Conservation (phyloP, 371 early-diverging fungal species). For the Syncephalastrum sp. region DNA sequence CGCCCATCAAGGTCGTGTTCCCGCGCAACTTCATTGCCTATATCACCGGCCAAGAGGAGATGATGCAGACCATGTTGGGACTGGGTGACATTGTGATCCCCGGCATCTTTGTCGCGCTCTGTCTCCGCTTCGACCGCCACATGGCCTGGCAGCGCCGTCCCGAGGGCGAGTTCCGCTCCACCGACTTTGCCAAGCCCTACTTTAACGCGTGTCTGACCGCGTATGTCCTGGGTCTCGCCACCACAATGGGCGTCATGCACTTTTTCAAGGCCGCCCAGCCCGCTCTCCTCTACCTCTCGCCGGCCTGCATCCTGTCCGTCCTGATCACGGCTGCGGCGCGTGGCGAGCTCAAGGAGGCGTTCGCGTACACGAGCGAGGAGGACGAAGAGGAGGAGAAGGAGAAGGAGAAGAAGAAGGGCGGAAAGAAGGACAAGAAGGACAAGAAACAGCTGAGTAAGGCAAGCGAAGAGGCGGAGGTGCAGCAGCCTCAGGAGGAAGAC, state of each 20-base stretch:
- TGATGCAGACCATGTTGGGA: conserved; percentile 91
- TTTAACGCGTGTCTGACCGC: conserved; percentile 80
- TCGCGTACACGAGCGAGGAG: conserved; percentile 74
- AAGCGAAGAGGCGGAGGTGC: background rate
- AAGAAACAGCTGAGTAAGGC: conserved; percentile 5
- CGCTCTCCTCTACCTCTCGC: conserved; percentile 93
- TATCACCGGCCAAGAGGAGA: conserved; percentile 26
- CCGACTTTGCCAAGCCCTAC: conserved; percentile 83
- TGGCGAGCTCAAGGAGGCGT: conserved; percentile 82
- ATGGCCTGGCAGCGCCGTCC: conserved; percentile 55
- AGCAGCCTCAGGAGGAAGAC: conserved; percentile 4
- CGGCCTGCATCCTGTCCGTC: conserved; percentile 91
- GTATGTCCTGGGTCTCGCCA: conserved; percentile 82
- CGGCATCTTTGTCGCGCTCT: conserved; percentile 92
- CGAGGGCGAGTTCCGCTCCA: conserved; percentile 50
- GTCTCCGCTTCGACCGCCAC: conserved; percentile 86
- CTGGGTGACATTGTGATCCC: conserved; percentile 98
- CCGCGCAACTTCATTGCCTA: conserved; percentile 73
- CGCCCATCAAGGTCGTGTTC: conserved; percentile 95
- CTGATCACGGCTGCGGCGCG: conserved; percentile 77
- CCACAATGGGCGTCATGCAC: conserved; percentile 94
- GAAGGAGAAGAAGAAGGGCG: conserved; percentile 29
- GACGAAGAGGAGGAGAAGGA: conserved; percentile 50
- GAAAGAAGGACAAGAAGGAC: conserved; percentile 10
- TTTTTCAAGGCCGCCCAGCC: conserved; percentile 98